These are phyloP conservation scores for Dipteronia sinensis DNA, from an alignment of 345 rosid species.

Conservation along the genomic window DNA sequence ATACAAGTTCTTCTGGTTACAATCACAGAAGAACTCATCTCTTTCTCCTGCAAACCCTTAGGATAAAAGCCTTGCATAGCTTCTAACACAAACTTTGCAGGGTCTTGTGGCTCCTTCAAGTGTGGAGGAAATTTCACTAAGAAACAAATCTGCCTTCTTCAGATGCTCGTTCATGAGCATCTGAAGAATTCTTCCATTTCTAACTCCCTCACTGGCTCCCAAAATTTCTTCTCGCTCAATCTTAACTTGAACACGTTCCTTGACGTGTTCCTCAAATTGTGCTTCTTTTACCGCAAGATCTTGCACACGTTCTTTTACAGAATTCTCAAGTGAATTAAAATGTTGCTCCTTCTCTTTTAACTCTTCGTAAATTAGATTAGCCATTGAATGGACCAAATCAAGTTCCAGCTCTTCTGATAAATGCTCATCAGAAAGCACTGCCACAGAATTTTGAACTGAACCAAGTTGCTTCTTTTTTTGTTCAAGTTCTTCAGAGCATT, in stretches of 20 bases:
- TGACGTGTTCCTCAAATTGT: no score
- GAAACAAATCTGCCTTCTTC: constrained; percentile 33
- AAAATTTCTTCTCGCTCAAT: constrained; percentile 18
- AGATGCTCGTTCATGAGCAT: constrained; percentile 47
- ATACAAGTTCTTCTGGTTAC: constrained; percentile 46
- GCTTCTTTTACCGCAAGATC: no score
- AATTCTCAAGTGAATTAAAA: no score
- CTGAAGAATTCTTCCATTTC: constrained; percentile 49
- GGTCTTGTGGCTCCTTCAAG: constrained; percentile 43
- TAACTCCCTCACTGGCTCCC: not conserved
- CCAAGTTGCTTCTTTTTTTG: constrained; percentile 28
- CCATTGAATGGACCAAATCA: no score
- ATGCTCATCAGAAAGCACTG: no score
- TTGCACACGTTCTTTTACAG: no score
- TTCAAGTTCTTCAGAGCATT: constrained; percentile 1
- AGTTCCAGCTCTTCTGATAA: no score
- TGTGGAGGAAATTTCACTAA: constrained; percentile 26
- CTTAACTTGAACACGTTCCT: not conserved
- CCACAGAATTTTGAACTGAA: constrained; percentile 19
- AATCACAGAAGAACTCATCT: constrained; percentile 29
- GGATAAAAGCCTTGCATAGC: constrained; percentile 52
- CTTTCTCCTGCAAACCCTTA: constrained; percentile 30
- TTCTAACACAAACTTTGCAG: constrained; percentile 64
- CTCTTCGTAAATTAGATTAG: no score
- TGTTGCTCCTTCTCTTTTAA: no score